Conservation (phyloP, 108 stramenopile species). For the Pseudonitzschia multiseries region DNA sequence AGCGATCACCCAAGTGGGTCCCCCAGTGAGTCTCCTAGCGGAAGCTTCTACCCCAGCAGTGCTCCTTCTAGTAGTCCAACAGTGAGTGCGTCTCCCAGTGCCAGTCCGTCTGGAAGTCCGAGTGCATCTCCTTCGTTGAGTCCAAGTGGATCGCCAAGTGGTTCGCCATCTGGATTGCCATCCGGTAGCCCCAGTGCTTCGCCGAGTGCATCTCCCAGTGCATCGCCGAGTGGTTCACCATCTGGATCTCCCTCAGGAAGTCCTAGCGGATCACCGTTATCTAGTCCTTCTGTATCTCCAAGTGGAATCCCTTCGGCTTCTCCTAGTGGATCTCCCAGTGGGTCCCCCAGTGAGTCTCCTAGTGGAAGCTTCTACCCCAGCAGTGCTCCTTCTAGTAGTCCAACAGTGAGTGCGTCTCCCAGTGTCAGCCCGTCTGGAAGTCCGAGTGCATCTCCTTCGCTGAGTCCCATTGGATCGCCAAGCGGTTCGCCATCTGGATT, state of each 20-base stretch:
- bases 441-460: neutral
- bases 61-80: slow-evolving; percentile 22
- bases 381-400: slow-evolving; percentile 17
- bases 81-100: neutral
- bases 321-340: neutral
- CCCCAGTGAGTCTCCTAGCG: slow-evolving; percentile 1
- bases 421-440: slow-evolving; percentile 9
- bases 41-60: slow-evolving; percentile 16
- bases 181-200: neutral
- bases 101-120: slow-evolving; percentile 7
- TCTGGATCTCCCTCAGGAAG: neutral
- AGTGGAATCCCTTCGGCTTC: neutral
- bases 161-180: neutral
- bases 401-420: slow-evolving; percentile 4
- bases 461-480: no score
- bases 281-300: slow-evolving; percentile 1
- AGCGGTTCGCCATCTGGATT: neutral
- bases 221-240: neutral
- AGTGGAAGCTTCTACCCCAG: slow-evolving; percentile 18
- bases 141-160: no score
- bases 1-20: neutral
- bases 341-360: slow-evolving; percentile 2
- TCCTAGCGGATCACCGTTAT: neutral
- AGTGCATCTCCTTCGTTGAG: neutral
- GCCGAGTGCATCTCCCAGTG: neutral